Conservation (phyloP, 2,329 filamentous ascomycete species). For the Alternaria panax region DNA sequence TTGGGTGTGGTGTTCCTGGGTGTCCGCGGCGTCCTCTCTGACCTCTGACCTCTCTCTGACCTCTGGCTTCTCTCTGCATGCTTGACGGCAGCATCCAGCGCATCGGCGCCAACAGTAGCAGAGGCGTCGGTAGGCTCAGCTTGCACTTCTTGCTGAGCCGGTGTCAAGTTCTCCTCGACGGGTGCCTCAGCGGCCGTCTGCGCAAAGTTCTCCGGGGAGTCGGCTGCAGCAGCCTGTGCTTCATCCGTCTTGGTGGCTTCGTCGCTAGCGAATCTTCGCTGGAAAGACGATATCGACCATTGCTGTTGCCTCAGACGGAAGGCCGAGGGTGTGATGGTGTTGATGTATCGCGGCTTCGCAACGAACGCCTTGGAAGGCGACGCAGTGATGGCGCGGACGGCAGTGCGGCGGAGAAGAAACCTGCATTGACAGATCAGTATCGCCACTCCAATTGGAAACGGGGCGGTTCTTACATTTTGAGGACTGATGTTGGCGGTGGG, state of each 20-base stretch:
- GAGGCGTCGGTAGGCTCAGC: slow-evolving; percentile 36
- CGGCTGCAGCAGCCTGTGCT: slow-evolving; percentile 37
- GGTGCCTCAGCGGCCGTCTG: slow-evolving; percentile 48
- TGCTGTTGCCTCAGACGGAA: slow-evolving; percentile 49
- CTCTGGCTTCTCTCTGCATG: not conserved
- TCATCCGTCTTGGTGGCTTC: slow-evolving; percentile 52
- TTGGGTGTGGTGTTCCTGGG: slow-evolving; percentile 23
- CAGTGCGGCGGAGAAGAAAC: slow-evolving; percentile 66
- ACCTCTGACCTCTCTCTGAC: not conserved
- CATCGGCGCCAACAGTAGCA: slow-evolving; percentile 36
- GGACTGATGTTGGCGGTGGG: slow-evolving; percentile 2
- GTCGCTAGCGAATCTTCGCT: slow-evolving; percentile 60
- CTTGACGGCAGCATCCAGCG: slow-evolving; percentile 26
- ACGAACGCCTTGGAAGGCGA: slow-evolving; percentile 55
- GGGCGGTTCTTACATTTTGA: slow-evolving; percentile 27
- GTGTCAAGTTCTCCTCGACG: slow-evolving; percentile 43
- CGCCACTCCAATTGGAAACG: not conserved
- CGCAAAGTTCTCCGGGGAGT: slow-evolving; percentile 40
- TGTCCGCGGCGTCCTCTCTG: not conserved
- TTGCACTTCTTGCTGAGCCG: slow-evolving; percentile 35
- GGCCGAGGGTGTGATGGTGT: slow-evolving; percentile 40
- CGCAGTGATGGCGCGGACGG: slow-evolving; percentile 61
- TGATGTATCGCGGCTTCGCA: slow-evolving; percentile 51
- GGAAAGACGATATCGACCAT: slow-evolving; percentile 51
- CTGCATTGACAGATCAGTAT: slow-evolving; percentile 47